A percentile compares a stretch with the other conserved stretches of the same genome.
Evolutionary conservation across 2,329 filamentous ascomycete species (phyloP).

Genomic region (Phialemoniopsis sp.): DNA sequence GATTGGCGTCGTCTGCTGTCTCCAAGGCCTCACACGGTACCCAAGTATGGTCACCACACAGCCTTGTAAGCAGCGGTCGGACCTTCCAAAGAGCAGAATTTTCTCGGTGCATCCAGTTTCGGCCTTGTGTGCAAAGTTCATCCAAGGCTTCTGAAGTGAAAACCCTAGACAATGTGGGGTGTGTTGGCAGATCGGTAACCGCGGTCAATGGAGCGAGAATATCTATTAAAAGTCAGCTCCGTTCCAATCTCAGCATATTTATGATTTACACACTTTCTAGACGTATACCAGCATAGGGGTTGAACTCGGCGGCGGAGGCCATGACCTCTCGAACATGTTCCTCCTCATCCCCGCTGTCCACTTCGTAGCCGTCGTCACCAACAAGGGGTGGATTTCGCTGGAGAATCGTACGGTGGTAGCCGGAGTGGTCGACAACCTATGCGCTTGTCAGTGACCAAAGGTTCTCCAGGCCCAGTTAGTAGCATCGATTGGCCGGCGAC

Average conservation of each 20-base stretch:
- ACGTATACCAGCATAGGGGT: slow-evolving; percentile 69
- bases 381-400: slow-evolving; percentile 67
- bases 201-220: slow-evolving; percentile 72
- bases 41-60: slow-evolving; percentile 73
- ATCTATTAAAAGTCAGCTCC: slow-evolving; percentile 40
- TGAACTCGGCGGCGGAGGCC: slow-evolving; percentile 60
- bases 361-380: slow-evolving; percentile 74
- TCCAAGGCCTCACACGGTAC: slow-evolving; percentile 56
- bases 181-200: slow-evolving; percentile 68
- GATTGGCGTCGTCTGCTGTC: slow-evolving; percentile 48
- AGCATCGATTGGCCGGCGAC: slow-evolving; percentile 10
- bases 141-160: slow-evolving; percentile 72
- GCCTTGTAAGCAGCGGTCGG: slow-evolving; percentile 66
- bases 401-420: slow-evolving; percentile 69
- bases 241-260: background rate
- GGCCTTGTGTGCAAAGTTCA: slow-evolving; percentile 65
- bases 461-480: no score
- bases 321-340: slow-evolving; percentile 57
- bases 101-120: slow-evolving; percentile 70
- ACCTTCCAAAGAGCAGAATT: slow-evolving; percentile 69
- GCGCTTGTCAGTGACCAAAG: background rate
- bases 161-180: slow-evolving; percentile 70
- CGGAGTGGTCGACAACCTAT: slow-evolving; percentile 69
- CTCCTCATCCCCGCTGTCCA: slow-evolving; percentile 69
- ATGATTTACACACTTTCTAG: slow-evolving; percentile 61